Evolutionary conservation across 2,329 filamentous ascomycete genomes (phyloP).

Genomic region (Phialophora macrospora): DNA sequence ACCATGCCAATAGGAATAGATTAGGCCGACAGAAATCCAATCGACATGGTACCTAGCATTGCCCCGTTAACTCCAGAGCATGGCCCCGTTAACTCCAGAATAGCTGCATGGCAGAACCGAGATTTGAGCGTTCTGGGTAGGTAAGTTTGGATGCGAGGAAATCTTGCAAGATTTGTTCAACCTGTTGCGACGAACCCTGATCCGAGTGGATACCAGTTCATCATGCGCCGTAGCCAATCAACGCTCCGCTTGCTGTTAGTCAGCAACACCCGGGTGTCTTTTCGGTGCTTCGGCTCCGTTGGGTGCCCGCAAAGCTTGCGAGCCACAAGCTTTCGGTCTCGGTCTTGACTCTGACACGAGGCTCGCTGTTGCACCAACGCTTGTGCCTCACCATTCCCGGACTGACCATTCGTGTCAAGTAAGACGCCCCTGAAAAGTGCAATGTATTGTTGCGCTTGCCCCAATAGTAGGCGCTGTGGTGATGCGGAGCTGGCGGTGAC

Average conservation of each 20-base stretch:
- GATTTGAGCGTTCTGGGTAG: background rate
- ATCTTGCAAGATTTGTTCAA: background rate
- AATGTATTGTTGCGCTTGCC: background rate
- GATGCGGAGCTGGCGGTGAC: background rate
- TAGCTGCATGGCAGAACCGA: background rate
- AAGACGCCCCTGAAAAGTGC: background rate
- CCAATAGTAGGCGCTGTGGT: background rate
- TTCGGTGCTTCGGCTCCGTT: background rate
- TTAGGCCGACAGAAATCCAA: background rate
- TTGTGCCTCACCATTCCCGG: background rate
- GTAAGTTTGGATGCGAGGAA: background rate
- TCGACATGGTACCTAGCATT: background rate
- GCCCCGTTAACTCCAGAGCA: too few species aligned
- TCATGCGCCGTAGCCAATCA: slow-evolving; percentile 25
- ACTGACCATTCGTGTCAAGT: too few species aligned
- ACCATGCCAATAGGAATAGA: background rate
- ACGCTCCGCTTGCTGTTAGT: background rate
- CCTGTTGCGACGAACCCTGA: too few species aligned
- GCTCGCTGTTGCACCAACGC: slow-evolving; percentile 11
- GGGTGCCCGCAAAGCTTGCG: slow-evolving; percentile 6
- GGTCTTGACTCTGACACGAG: slow-evolving; percentile 14
- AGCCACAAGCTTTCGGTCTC: slow-evolving; percentile 6
- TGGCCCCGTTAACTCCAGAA: background rate
- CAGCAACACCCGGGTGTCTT: background rate
- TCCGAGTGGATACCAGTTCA: slow-evolving; percentile 18